Conservation (phyloP, 345 rosid species). For the Jatropha curcas region DNA sequence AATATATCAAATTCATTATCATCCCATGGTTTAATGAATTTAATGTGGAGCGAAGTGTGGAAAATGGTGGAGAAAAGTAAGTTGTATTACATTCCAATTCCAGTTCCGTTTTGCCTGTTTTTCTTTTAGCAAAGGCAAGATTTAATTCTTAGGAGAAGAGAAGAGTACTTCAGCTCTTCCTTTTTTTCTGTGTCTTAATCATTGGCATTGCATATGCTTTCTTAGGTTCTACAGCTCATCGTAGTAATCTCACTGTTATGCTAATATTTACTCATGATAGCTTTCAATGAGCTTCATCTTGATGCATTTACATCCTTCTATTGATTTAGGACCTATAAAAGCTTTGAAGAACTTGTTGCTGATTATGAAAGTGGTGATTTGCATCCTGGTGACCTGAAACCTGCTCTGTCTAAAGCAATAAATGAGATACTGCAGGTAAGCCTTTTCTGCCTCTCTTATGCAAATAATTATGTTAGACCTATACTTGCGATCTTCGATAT, state of each 20-base stretch:
- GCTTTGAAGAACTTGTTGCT: constrained; percentile 63
- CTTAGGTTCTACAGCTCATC: neutral
- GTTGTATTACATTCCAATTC: constrained; percentile 17
- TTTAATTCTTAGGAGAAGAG: too few species aligned
- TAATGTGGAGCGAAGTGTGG: constrained; percentile 57
- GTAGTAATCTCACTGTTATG: neutral
- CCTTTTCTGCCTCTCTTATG: neutral
- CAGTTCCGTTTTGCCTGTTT: neutral
- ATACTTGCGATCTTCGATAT: neutral
- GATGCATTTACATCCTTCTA: constrained; percentile 7
- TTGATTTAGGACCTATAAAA: constrained; percentile 49
- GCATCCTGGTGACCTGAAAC: constrained; percentile 79
- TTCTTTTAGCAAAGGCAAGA: neutral
- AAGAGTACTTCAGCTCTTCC: too few species aligned
- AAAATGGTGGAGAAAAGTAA: constrained; percentile 81
- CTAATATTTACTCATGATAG: neutral
- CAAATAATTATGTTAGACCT: neutral
- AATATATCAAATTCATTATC: constrained; percentile 65
- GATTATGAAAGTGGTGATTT: constrained; percentile 63
- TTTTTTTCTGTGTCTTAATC: neutral
- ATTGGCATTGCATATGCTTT: neutral
- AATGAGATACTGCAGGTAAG: constrained; percentile 75
- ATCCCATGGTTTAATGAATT: constrained; percentile 80
- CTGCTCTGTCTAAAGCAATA: constrained; percentile 60
- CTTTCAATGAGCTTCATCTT: neutral